Percentiles rank a stretch among this genome's conserved stretches.
Conservation (phyloP, 2,329 filamentous ascomycete species). For the Aspergillus sp. region DNA sequence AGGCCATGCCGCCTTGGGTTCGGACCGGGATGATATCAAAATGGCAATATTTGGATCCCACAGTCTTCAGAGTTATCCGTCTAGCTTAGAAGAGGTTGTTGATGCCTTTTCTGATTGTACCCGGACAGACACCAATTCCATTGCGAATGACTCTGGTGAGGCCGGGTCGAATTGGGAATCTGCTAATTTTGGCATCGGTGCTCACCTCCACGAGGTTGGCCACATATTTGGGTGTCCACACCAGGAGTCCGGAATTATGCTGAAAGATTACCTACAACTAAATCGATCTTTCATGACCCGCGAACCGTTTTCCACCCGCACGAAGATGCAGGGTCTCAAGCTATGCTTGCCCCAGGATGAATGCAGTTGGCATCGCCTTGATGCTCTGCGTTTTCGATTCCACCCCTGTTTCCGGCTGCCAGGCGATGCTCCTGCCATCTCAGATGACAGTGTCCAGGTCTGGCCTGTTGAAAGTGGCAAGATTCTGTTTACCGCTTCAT, state of each 20-base stretch:
- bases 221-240: conserved; percentile 88
- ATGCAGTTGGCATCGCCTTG: conserved; percentile 86
- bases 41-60: conserved; percentile 91
- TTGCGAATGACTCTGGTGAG: conserved; percentile 83
- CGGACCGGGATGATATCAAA: conserved; percentile 65
- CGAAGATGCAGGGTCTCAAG: conserved; percentile 72
- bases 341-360: conserved; percentile 73
- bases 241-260: conserved; percentile 88
- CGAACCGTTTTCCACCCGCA: conserved; percentile 83
- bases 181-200: conserved; percentile 90
- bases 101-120: conserved; percentile 88
- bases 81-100: conserved; percentile 82
- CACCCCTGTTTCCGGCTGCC: conserved; percentile 88
- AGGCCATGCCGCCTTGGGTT: conserved; percentile 81
- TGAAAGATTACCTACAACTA: conserved; percentile 77
- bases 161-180: conserved; percentile 91
- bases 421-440: conserved; percentile 59
- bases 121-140: conserved; percentile 71
- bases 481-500: conserved; percentile 70
- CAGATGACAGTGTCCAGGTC: conserved; percentile 75
- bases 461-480: conserved; percentile 78
- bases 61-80: conserved; percentile 83
- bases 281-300: conserved; percentile 77
- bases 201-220: conserved; percentile 85
- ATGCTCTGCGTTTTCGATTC: conserved; percentile 80